Evolutionary conservation across 805 yeast species (phyloP).

Genomic region (Candida railenensis): DNA sequence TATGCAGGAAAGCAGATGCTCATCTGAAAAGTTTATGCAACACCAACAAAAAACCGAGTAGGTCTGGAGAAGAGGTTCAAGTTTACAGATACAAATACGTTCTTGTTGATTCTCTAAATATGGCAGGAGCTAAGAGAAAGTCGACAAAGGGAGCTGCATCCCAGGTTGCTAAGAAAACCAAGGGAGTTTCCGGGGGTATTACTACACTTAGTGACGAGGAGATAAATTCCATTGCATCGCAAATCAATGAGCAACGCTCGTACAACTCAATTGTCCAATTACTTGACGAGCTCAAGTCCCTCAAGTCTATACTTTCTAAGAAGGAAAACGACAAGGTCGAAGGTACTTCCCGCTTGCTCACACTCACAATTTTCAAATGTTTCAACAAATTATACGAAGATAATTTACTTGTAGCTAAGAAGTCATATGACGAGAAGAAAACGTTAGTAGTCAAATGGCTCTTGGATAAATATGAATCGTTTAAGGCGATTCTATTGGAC

Average conservation of each 20-base stretch:
- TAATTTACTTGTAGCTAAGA: constrained; percentile 36
- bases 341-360: constrained; percentile 36
- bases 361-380: constrained; percentile 41
- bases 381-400: constrained; percentile 50
- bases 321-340: constrained; percentile 25
- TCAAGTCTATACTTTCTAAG: constrained; percentile 15
- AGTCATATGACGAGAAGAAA: constrained; percentile 42
- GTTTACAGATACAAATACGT: neutral
- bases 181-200: neutral
- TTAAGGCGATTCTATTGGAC: constrained; percentile 43
- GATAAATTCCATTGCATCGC: constrained; percentile 16
- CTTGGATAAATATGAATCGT: constrained; percentile 53
- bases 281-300: constrained; percentile 34
- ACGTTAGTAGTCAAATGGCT: constrained; percentile 62
- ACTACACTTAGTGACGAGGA: neutral
- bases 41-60: neutral
- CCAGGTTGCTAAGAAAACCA: constrained; percentile 6
- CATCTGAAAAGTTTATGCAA: neutral
- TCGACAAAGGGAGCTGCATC: constrained; percentile 6
- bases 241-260: constrained; percentile 24
- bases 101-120: neutral
- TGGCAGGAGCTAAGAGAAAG: constrained; percentile 19
- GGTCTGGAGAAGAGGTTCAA: neutral
- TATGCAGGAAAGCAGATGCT: neutral
- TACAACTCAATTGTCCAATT: constrained; percentile 56